A percentile compares a stretch with the other conserved stretches of the same genome.
Conservation (phyloP, 2,329 filamentous ascomycete genomes). For the Rutstroemia sp. region DNA sequence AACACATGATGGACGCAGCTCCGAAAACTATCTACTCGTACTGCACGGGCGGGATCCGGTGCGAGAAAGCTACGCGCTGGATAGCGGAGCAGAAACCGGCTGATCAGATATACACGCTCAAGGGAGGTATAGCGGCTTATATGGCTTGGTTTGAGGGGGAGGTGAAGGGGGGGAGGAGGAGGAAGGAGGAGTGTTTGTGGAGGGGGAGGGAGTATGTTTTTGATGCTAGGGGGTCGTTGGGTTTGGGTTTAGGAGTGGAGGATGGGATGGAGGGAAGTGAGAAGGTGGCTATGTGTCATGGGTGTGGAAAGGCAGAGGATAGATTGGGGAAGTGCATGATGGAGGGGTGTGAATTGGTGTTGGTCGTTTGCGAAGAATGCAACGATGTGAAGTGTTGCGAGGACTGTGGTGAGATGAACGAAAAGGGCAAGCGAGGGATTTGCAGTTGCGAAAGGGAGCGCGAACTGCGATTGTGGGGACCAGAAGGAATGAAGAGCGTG, state of each 20-base stretch:
- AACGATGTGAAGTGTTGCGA: slow-evolving; percentile 25
- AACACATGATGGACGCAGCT: slow-evolving; percentile 10
- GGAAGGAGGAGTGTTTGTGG: slow-evolving; percentile 24
- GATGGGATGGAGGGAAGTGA: background rate
- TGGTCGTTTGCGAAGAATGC: slow-evolving; percentile 27
- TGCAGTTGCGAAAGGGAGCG: slow-evolving; percentile 27
- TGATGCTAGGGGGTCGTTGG: slow-evolving; percentile 28
- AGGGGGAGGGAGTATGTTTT: slow-evolving; percentile 30
- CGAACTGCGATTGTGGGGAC: slow-evolving; percentile 27
- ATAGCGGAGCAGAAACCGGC: slow-evolving; percentile 17
- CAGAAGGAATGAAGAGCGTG: slow-evolving; percentile 6
- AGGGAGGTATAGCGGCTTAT: slow-evolving; percentile 29
- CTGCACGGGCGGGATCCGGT: slow-evolving; percentile 30
- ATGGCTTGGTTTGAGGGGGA: slow-evolving; percentile 30
- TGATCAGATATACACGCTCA: slow-evolving; percentile 25
- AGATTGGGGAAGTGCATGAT: slow-evolving; percentile 28
- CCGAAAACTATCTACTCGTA: slow-evolving; percentile 26
- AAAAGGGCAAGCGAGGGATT: slow-evolving; percentile 16
- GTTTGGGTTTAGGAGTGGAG: slow-evolving; percentile 7
- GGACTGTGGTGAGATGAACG: slow-evolving; percentile 21
- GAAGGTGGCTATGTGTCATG: slow-evolving; percentile 27
- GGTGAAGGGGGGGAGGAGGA: slow-evolving; percentile 23
- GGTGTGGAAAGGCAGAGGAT: slow-evolving; percentile 19
- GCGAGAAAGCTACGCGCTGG: slow-evolving; percentile 29
- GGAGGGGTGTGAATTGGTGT: slow-evolving; percentile 26